Evolutionary conservation across 1,284 basidiomycete species (phyloP), one percentile per base, ranked within the genome.

Genomic region (Pseudozyma tsukubaensis): DNA sequence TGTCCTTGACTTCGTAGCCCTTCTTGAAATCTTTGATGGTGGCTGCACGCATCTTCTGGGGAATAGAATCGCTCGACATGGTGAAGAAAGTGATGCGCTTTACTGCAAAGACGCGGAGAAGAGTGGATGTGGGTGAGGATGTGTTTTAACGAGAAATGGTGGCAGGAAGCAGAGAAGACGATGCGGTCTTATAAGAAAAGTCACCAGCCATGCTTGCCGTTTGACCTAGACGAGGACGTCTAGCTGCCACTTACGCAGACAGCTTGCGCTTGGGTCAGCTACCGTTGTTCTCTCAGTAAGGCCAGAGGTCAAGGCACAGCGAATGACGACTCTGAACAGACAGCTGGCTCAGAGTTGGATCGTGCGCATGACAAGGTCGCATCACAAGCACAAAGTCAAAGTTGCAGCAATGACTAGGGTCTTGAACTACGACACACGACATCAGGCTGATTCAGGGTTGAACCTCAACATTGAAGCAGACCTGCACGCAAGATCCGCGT

Each of bases 11-110:
- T 34, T 80, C 67, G 52, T 71, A 73, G 16, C 73, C 72, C 50
- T 78, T 73, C 37, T 78, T 78, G 57, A 73, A 80, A 18, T 76
- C 71, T 50, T 70, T 72, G 66, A 80, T 78, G 58, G 61, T 64
- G 54, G 73, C 78, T 3, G 76, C 76, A 35, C 70, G 65, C 78
- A 80, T 80, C 62, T 71, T 62, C 11, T 62, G 51, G 10, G 78
- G 78, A 34, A 80, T 75, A 5, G 65, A 64, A 4, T 68, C 49
- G 50, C 57, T 60, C 39, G 74, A 63, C 77, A 79, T 79, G 52
- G 19, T 66, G 34, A 10, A 34, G 24, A 36, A 42, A 18, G 11
- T 39, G n/a, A 43, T 32, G 7, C 14, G 4, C 9, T 11, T 6
- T 16, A 8, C 12, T 2, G 11, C 8, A 4, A 3, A 35, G 34